A percentile compares a stretch with the other conserved stretches of the same genome.
phyloP scores from a whole-genome alignment of 148 eudicot genomes.

The Suaeda aralocaspica region DNA sequence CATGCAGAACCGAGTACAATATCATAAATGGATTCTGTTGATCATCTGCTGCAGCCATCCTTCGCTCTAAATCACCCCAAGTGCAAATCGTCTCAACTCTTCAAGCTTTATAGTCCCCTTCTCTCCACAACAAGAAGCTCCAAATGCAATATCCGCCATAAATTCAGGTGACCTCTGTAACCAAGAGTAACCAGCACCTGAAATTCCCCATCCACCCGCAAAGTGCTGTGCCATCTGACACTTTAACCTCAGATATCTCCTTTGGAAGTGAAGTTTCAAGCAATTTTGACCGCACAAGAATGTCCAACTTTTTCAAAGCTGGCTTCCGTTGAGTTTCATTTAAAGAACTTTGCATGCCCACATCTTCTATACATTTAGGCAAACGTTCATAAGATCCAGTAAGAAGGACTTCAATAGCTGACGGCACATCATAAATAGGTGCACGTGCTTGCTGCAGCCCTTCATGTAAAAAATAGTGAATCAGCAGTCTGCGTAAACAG shows the following conservation, averaged over 20 bases:
- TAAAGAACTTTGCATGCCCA: constrained; percentile 77
- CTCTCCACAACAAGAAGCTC: constrained; percentile 97
- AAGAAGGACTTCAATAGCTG: constrained; percentile 87
- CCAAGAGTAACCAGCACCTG: constrained; percentile 95
- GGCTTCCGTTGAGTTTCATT: constrained; percentile 69
- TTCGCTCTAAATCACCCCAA: constrained; percentile 98
- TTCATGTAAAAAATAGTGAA: constrained; percentile 95
- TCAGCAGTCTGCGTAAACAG: constrained; percentile 97
- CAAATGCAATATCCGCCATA: constrained; percentile 98
- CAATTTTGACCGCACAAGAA: constrained; percentile 79
- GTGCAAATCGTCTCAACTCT: constrained; percentile 64
- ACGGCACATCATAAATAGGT: constrained; percentile 96
- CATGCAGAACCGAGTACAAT: constrained; percentile 86
- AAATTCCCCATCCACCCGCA: constrained; percentile 92
- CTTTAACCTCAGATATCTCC: constrained; percentile 69
- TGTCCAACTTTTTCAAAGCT: constrained; percentile 77
- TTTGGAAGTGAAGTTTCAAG: constrained; percentile 77
- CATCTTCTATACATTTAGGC: constrained; percentile 90
- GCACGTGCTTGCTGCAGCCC: constrained; percentile 99
- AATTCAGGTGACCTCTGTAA: constrained; percentile 84
- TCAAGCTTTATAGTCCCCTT: constrained; percentile 82
- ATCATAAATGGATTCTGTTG: constrained; percentile 59
- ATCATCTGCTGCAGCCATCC: constrained; percentile 88
- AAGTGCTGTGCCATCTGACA: constrained; percentile 85
- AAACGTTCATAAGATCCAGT: constrained; percentile 88